These are phyloP conservation scores for Cytidiella melzeri DNA, from an alignment of 768 basidiomycete species.

Conservation along the genomic window DNA sequence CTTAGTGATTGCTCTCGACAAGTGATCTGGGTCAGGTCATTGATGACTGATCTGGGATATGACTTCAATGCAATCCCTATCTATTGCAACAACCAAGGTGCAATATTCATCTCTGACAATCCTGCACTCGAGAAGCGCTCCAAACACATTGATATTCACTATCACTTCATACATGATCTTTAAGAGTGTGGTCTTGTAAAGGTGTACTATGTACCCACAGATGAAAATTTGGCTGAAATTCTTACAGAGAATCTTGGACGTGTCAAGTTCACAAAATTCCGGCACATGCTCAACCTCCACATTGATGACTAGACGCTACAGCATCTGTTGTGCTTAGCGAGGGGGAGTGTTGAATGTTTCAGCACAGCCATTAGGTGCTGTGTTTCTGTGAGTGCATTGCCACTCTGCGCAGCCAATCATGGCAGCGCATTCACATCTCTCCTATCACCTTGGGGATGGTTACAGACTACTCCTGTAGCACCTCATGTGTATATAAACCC, in stretches of 20 bases:
- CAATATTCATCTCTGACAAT: constrained; percentile 17
- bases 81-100: constrained; percentile 20
- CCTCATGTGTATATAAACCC: too few species aligned
- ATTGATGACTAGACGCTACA: too few species aligned
- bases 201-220: background rate
- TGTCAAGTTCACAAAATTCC: constrained; percentile 3
- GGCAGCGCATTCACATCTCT: too few species aligned
- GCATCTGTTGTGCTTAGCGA: too few species aligned
- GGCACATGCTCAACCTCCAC: background rate
- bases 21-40: constrained; percentile 2
- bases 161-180: constrained; percentile 25
- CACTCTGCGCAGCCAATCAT: too few species aligned
- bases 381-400: too few species aligned
- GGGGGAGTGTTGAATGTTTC: too few species aligned
- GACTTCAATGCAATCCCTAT: background rate
- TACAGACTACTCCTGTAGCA: too few species aligned
- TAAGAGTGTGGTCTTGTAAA: background rate
- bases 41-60: constrained; percentile 1
- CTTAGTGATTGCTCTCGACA: constrained; percentile 3
- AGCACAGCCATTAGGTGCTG: too few species aligned
- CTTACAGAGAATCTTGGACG: constrained; percentile 7
- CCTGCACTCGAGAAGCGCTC: too few species aligned
- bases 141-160: constrained; percentile 31
- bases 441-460: too few species aligned
- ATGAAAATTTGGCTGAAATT: constrained; percentile 7